Evolutionary conservation across 345 rosid genomes (phyloP), one percentile per base, ranked within the genome.

Genomic region (Salix koriyanagi): DNA sequence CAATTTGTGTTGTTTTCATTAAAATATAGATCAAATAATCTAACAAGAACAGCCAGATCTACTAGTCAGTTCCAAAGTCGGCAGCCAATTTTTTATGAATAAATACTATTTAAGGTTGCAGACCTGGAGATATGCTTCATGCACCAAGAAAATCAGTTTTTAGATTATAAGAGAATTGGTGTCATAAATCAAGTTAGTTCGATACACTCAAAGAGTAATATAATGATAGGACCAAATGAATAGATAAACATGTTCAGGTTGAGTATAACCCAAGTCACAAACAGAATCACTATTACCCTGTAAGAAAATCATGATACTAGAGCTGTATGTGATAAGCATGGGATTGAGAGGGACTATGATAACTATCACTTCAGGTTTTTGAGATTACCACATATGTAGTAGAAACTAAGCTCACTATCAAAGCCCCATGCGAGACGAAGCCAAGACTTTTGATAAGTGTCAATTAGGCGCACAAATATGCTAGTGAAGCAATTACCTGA

Each of bases 321-420:
- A 23, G 60, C 41, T 21, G 8, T 6, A 23, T 11, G 37, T 1
- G 13, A 30, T 23, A 36, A 26, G 58, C 28, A 61, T 58, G 71
- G n/a, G 32, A 78, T 64, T 44, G 65, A 77, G 46, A 67, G 66
- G 56, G 18, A 26, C 10, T 52, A 16, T 16, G 28, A n/a, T 62
- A 19, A 74, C 14, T 14, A 56, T 74, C 16, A 72, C 48, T 71
- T 69, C 42, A 72, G 71, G 80, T 71, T 79, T 72, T 71, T 62
- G 84, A 82, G 74, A 77, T 85, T 91, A 96, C 99, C 99, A 85
- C 97, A 94, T 84, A 96, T 88, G 85, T 96, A 96, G 79, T 94
- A 96, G 88, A 96, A 94, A 70, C 95, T 92, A 75, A 90, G 88
- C 83, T 83, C 95, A 76, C 84, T 90, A 56, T 96, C 98, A 81